A percentile compares a stretch with the other conserved stretches of the same genome.
Conservation (phyloP, 352 stramenopile genomes). For the Pythium rhizo-oryzae region DNA sequence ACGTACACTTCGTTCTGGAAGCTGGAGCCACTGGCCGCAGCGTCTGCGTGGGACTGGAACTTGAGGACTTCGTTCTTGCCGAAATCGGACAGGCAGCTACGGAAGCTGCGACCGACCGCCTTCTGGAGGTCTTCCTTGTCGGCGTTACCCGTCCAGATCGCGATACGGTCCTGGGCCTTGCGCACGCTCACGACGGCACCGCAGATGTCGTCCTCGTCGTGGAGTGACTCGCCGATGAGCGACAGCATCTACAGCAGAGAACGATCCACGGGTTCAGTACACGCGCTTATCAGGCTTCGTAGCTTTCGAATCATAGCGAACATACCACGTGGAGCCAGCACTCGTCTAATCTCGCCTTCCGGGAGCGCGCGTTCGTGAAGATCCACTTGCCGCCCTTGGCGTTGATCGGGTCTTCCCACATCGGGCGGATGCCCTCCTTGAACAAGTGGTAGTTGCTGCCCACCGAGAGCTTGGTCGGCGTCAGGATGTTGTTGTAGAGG, state of each 20-base stretch:
- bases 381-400: conserved; percentile 97
- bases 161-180: conserved; percentile 95
- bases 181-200: conserved; percentile 96
- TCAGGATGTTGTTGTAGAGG: conserved; percentile 95
- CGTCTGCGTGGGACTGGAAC: conserved; percentile 88
- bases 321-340: conserved; percentile 95
- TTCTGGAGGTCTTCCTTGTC: conserved; percentile 74
- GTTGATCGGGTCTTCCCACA: conserved; percentile 97
- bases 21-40: conserved; percentile 86
- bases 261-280: not conserved
- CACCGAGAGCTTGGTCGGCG: conserved; percentile 85
- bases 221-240: conserved; percentile 95
- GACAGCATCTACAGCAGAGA: conserved; percentile 80
- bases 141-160: conserved; percentile 93
- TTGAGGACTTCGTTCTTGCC: conserved; percentile 90
- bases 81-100: conserved; percentile 78
- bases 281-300: not conserved
- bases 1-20: conserved; percentile 93
- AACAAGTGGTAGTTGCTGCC: conserved; percentile 98
- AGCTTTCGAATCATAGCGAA: not conserved
- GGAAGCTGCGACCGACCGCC: conserved; percentile 81
- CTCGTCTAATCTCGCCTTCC: conserved; percentile 93
- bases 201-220: conserved; percentile 94
- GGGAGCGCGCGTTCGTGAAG: conserved; percentile 94
- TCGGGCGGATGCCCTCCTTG: conserved; percentile 95